Conservation (phyloP, 2,329 filamentous ascomycete species). For the Fusarium equiseti region DNA sequence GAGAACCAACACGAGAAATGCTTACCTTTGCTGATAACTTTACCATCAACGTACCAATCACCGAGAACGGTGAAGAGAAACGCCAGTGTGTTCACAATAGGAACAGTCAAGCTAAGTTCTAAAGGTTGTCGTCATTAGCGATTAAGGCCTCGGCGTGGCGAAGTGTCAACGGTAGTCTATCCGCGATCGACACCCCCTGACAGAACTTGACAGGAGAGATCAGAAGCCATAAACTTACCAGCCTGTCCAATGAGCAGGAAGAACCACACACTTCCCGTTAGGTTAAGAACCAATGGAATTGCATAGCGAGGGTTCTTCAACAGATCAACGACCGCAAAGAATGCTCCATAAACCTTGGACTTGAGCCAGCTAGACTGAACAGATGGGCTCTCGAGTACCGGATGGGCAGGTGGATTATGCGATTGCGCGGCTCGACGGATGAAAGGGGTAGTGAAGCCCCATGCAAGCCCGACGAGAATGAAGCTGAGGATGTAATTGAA, state of each 20-base stretch:
- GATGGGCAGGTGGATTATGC: constrained; percentile 74
- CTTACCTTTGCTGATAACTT: constrained; percentile 85
- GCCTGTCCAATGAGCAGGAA: constrained; percentile 93
- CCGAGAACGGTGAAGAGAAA: constrained; percentile 96
- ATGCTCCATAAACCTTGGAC: constrained; percentile 70
- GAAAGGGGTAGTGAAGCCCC: constrained; percentile 93
- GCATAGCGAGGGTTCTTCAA: constrained; percentile 86
- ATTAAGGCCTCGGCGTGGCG: constrained; percentile 18
- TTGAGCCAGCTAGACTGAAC: constrained; percentile 71
- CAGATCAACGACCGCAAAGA: constrained; percentile 83
- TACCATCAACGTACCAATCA: constrained; percentile 94
- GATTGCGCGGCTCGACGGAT: constrained; percentile 86
- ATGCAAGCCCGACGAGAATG: constrained; percentile 89
- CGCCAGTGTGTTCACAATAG: constrained; percentile 92
- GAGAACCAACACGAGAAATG: background rate
- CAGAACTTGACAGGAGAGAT: constrained; percentile 15
- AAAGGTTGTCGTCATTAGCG: constrained; percentile 31
- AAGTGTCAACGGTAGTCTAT: constrained; percentile 29
- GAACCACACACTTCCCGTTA: constrained; percentile 97
- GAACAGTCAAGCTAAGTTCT: constrained; percentile 94
- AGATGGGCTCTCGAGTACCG: constrained; percentile 63
- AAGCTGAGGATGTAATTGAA: constrained; percentile 91
- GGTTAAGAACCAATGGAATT: constrained; percentile 84
- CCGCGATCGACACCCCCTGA: constrained; percentile 29
- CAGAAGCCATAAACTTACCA: constrained; percentile 66